Evolutionary conservation across 2,329 filamentous ascomycete genomes (phyloP).

Genomic region (Curvularia spicifera): DNA sequence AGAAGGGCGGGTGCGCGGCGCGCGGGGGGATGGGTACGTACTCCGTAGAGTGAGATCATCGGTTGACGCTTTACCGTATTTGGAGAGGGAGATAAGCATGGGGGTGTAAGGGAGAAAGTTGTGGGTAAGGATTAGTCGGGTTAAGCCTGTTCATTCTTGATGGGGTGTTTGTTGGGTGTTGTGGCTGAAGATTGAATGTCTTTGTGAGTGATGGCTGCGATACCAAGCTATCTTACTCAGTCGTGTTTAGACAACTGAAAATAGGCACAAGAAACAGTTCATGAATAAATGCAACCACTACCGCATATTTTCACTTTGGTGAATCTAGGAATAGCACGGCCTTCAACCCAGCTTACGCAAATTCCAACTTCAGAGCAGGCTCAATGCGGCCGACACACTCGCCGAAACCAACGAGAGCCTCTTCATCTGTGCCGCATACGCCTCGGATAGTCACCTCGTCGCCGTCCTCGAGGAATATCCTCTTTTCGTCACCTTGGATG

Average conservation of each 20-base stretch:
- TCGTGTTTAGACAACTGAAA: background rate
- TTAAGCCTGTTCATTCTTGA: background rate
- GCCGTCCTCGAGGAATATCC: slow-evolving; percentile 75
- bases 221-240: background rate
- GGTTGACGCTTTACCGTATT: background rate
- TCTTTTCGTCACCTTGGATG: slow-evolving; percentile 68
- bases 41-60: slow-evolving; percentile 12
- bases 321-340: background rate
- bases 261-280: background rate
- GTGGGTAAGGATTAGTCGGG: background rate
- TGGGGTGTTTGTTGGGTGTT: background rate
- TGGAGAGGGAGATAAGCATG: background rate
- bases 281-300: background rate
- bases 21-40: background rate
- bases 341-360: slow-evolving; percentile 10
- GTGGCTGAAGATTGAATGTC: background rate
- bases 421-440: slow-evolving; percentile 66
- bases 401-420: slow-evolving; percentile 76
- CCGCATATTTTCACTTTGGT: background rate
- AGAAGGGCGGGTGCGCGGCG: background rate
- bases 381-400: slow-evolving; percentile 70
- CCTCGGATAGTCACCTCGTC: slow-evolving; percentile 73
- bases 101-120: background rate
- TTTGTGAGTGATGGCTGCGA: background rate
- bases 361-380: slow-evolving; percentile 39